Evolutionary conservation across 1,284 basidiomycete species (phyloP).

Genomic region (Filobasidium uniguttulatum): DNA sequence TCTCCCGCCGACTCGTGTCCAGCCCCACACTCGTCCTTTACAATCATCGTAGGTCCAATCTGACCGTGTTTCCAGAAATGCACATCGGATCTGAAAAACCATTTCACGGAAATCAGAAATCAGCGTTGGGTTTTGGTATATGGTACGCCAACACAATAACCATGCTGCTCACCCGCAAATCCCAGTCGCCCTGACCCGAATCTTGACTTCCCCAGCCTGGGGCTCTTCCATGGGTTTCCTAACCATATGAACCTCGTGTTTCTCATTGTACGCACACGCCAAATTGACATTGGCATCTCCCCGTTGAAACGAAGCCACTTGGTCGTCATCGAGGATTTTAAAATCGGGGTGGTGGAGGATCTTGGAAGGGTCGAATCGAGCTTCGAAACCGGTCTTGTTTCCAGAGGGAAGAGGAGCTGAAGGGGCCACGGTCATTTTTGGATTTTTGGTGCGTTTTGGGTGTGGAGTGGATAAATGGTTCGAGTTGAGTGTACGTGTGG

Average conservation of each 20-base stretch:
- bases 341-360: conserved; percentile 31
- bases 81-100: conserved; percentile 36
- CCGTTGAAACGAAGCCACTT: conserved; percentile 19
- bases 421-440: conserved; percentile 1
- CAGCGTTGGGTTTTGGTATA: not conserved
- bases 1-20: conserved; percentile 40
- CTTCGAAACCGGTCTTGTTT: conserved; percentile 19
- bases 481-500: too few species aligned
- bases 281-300: conserved; percentile 22
- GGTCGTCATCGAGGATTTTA: conserved; percentile 18
- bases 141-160: not conserved
- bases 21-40: conserved; percentile 35
- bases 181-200: conserved; percentile 39
- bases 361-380: conserved; percentile 26
- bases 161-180: conserved; percentile 36
- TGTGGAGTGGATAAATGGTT: too few species aligned
- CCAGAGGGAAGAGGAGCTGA: not conserved
- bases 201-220: conserved; percentile 35
- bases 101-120: not conserved
- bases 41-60: conserved; percentile 35
- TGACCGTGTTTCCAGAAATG: conserved; percentile 44
- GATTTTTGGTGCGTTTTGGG: too few species aligned
- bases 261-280: conserved; percentile 36
- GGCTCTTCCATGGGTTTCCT: conserved; percentile 32
- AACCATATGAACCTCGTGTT: conserved; percentile 36